Base-by-base conservation (phyloP, 148 eudicot genomes). In the Silene conica region DNA sequence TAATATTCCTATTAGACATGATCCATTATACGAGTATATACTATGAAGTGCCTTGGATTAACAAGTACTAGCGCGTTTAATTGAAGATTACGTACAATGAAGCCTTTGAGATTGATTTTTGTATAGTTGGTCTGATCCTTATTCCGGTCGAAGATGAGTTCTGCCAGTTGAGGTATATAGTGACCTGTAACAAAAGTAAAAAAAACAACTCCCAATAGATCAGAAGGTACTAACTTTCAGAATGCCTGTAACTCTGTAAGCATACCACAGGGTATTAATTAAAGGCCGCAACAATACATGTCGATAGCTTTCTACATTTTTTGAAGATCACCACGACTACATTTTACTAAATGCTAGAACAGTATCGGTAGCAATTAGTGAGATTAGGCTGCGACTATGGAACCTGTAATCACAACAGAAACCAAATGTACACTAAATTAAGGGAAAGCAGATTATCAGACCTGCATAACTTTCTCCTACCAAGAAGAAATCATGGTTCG, bases 381-480 rank as follows among this genome's bases (percentile, higher is more conserved):
- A 50, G 55, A 50, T 50, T 50, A 14, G 55, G 55, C 55, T 18
- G 14, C 55, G 18, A 50, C 18, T 50, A 4, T 48, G 55, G 14
- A 50, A 14, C 12, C 41, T 34, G 41, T 34, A 34, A 5, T 34
- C 41, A 34, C 5, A 6, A 5, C 41, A 5, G 41, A 34, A 34
- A 34, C 6, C 41, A n/a, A n/a, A n/a, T n/a, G n/a, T n/a, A n/a
- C n/a, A n/a, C n/a, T n/a, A n/a, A n/a, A n/a, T n/a, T n/a, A n/a
- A n/a, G n/a, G n/a, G n/a, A n/a, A n/a, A n/a, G n/a, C n/a, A n/a
- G n/a, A n/a, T n/a, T n/a, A n/a, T n/a, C 28, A 4, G 25, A 90
- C 96, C 96, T 87, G 86, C 90, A 79, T 90, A 90, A 74, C 96
- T 90, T 83, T 86, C 96, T 75, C 96, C 96, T 8, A 86, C 80